These are phyloP conservation scores for Bocquillonia castaneifolia DNA, from an alignment of 441 rosid species.

Conservation along the genomic window DNA sequence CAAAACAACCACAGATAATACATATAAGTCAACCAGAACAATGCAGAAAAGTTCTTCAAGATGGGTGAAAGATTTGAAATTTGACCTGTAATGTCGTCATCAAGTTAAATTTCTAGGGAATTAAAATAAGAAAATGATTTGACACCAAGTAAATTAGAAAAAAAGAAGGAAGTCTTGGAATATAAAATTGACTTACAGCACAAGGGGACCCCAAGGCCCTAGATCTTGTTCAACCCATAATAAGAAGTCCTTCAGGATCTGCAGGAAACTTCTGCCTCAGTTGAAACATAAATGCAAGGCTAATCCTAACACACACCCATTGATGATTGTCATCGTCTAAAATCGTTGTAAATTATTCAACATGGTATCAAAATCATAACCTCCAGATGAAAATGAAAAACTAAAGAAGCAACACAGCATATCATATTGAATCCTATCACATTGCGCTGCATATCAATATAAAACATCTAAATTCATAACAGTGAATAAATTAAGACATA, in stretches of 20 bases:
- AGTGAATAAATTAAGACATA: neutral
- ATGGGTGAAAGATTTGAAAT: neutral
- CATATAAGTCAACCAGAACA: neutral
- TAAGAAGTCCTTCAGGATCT: constrained; percentile 84
- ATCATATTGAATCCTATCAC: neutral
- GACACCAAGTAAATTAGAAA: constrained; percentile 6
- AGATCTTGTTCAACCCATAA: constrained; percentile 93
- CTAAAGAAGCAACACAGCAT: constrained; percentile 4
- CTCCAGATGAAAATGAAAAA: neutral
- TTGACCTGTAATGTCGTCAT: neutral
- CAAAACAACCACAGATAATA: constrained; percentile 23
- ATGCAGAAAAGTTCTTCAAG: neutral
- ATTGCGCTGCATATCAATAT: neutral
- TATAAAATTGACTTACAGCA: constrained; percentile 53
- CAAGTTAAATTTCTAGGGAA: neutral
- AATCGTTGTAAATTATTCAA: neutral
- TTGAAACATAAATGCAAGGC: constrained; percentile 20
- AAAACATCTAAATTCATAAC: neutral
- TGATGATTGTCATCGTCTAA: neutral
- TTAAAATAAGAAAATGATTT: neutral
- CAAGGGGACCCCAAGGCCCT: constrained; percentile 97
- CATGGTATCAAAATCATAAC: neutral
- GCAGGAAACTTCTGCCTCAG: constrained; percentile 26
- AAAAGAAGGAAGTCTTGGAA: neutral
- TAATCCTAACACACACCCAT: neutral